Percentiles rank a stretch among this genome's conserved stretches.
Conservation (phyloP, 805 yeast species). For the Metschnikowia kunwiensis region DNA sequence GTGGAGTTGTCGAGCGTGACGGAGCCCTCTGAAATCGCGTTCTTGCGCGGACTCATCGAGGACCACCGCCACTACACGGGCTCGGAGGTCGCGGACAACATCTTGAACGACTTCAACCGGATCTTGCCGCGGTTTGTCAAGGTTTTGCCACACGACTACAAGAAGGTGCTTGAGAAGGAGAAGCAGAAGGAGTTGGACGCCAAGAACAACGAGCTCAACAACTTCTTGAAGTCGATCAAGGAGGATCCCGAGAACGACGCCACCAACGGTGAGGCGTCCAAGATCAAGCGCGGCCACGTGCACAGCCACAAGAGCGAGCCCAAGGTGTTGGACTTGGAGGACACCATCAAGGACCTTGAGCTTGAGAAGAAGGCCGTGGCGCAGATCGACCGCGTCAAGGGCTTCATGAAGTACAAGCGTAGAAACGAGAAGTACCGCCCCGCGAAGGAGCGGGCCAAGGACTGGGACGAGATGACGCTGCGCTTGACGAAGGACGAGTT, state of each 20-base stretch:
- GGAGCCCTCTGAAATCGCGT: slow-evolving; percentile 92
- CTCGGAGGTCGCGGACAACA: slow-evolving; percentile 82
- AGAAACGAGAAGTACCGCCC: slow-evolving; percentile 83
- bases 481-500: slow-evolving; percentile 84
- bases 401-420: slow-evolving; percentile 91
- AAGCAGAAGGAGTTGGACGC: slow-evolving; percentile 61
- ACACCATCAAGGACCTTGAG: slow-evolving; percentile 69
- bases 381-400: slow-evolving; percentile 74
- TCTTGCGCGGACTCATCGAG: slow-evolving; percentile 86
- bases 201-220: slow-evolving; percentile 61
- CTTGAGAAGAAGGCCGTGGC: slow-evolving; percentile 61
- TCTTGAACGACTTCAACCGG: slow-evolving; percentile 84
- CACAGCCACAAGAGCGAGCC: slow-evolving; percentile 60
- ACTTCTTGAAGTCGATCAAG: slow-evolving; percentile 64
- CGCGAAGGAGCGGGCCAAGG: slow-evolving; percentile 70
- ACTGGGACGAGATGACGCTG: slow-evolving; percentile 88
- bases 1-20: slow-evolving; percentile 74
- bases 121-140: slow-evolving; percentile 86
- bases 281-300: slow-evolving; percentile 50
- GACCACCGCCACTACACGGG: slow-evolving; percentile 95
- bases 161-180: slow-evolving; percentile 80
- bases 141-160: slow-evolving; percentile 89
- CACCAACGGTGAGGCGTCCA: slow-evolving; percentile 81
- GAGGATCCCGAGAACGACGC: slow-evolving; percentile 84
- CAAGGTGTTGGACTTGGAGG: slow-evolving; percentile 84